phyloP scores from a whole-genome alignment of 139 green algal genomes.

The Micractinium conductrix region DNA sequence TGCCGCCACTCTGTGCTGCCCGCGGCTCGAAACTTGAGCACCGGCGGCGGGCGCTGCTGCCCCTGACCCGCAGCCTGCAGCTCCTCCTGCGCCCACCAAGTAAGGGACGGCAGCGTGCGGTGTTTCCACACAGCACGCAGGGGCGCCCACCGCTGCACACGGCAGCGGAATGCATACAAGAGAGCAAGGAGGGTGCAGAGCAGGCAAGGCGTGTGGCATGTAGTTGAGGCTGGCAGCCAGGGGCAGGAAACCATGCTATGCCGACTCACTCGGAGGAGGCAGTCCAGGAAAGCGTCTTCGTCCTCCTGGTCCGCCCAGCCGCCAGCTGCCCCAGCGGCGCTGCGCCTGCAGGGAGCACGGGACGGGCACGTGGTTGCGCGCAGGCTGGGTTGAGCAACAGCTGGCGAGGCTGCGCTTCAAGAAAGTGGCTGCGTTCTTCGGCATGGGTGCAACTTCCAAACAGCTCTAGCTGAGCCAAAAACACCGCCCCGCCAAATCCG shows the following conservation, averaged over 20 bases:
- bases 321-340: background rate
- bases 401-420: too few relatives aligned
- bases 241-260: background rate
- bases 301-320: slow-evolving; percentile 45
- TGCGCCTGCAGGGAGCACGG: background rate
- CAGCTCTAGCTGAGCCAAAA: too few relatives aligned
- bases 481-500: too few relatives aligned
- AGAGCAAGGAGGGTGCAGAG: background rate
- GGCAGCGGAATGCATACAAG: background rate
- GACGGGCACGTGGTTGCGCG: too few relatives aligned
- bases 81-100: slow-evolving; percentile 12
- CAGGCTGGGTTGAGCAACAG: too few relatives aligned
- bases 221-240: background rate
- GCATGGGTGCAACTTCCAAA: too few relatives aligned
- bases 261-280: slow-evolving; percentile 29
- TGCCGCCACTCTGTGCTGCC: slow-evolving; percentile 12
- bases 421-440: too few relatives aligned
- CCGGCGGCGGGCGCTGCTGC: slow-evolving; percentile 18
- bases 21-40: slow-evolving; percentile 32
- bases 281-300: slow-evolving; percentile 54
- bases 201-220: background rate
- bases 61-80: slow-evolving; percentile 6
- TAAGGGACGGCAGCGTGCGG: background rate
- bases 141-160: background rate
- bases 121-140: background rate